Evolutionary conservation across 2,329 filamentous ascomycete genomes (phyloP), one percentile per base, ranked within the genome.

Genomic region (Lizonia empirigonia): DNA sequence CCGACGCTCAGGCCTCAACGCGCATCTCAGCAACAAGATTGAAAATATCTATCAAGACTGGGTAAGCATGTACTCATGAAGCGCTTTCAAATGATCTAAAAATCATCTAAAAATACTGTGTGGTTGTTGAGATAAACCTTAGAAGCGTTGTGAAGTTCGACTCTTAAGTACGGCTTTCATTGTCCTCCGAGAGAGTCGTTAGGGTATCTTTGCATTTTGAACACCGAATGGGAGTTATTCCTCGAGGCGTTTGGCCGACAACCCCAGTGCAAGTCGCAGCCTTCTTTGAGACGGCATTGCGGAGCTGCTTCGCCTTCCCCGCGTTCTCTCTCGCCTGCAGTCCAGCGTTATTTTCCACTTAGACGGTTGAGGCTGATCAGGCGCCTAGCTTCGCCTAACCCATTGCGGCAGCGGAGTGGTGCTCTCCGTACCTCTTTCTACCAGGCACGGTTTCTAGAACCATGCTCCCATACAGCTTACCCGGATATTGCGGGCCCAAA

Each of bases 401-500:
- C 13, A 30, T 35, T 48, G 18, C 37, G 24, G 37, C 32, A 20
- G 23, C 45, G 45, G 45, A 48, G 45, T 29, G 16, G 16, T 36
- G 32, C 24, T 35, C 45, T 48, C 45, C 45, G 45, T 24, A 10
- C 23, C 24, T 41, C 23, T 15, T 48, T 32, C 29, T 30, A 34
- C n/a, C 30, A 35, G 30, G 22, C 45, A 29, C 19, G 37, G 45
- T 50, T 58, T 60, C 45, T 32, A 56, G 58, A 56, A 55, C 48
- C 36, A 37, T 36, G 46, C 37, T 26, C 50, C 23, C 36, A 51
- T 38, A 34, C 46, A 44, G 41, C 38, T 44, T 48, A 56, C 44
- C 50, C 56, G 54, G 60, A 54, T 37, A 54, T 53, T 56, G 47
- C 55, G 45, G 45, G 45, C 45, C 44, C 45, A 26, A 29, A 29